Base-by-base conservation (phyloP, 78 protist genomes). In the Dictyostelium capitatum region DNA sequence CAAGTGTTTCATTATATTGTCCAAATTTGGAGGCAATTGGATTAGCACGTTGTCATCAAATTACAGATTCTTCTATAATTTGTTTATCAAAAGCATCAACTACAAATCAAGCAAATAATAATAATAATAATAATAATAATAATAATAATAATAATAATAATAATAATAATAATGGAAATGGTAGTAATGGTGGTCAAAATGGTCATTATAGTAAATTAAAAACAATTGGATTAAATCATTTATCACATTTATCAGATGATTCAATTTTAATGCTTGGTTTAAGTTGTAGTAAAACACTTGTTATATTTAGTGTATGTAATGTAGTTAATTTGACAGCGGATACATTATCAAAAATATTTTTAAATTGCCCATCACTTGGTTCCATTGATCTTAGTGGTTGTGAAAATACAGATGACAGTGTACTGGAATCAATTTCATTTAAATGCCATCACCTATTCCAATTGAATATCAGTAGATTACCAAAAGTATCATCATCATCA, bases 301-400 rank as follows among this genome's bases (percentile, higher is more conserved):
- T 5, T 23, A 87, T 87, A 25, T 87, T 87, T 57, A 87, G 93
- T 51, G 79, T 64, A 14, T 75, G 84, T 19, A 87, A 87, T 65
- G 5, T 87, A 15, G 46, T 19, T n/a, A 17, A 74, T 48, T 41
- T 87, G 14, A 65, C 64, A 15, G 47, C 84, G 17, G 93, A 75
- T 6, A 87, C 93, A 1, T 17, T 87, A 17, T 77, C 93, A 50
- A 23, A 54, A 32, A 87, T 87, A 47, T 74, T 77, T 32, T 37
- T 87, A 70, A 59, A 80, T 19, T 87, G 93, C 64, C 19, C 75
- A 10, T 48, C 12, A 14, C 46, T 87, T 41, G 93, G 93, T 1
- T 87, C 93, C 25, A 77, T 87, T 14, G 93, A 87, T 65, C 17
- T 87, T 2, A 70, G 84, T 0, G 93, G 93, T 11, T 87, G 93